These are phyloP conservation scores for Biscogniauxia marginata DNA, from an alignment of 2,329 filamentous ascomycete genomes.

Conservation along the genomic window DNA sequence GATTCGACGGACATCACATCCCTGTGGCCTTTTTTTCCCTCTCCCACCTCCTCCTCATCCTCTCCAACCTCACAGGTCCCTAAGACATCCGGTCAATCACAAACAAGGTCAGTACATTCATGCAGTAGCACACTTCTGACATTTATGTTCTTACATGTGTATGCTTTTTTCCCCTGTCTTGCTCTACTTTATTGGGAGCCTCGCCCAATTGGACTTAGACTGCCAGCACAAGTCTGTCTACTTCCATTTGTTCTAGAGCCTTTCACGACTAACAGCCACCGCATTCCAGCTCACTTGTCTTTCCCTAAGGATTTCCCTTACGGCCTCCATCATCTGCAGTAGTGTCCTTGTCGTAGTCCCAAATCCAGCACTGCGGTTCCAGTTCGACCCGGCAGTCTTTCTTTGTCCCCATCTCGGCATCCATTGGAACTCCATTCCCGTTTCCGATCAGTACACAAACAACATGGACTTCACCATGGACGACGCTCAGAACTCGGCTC, in stretches of 20 bases:
- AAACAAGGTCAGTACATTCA: too few relatives aligned
- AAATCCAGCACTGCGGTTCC: background rate
- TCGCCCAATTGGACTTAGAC: too few relatives aligned
- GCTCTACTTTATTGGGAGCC: too few relatives aligned
- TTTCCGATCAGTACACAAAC: background rate
- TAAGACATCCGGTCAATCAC: too few relatives aligned
- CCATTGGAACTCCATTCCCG: background rate
- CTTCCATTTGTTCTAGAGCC: background rate
- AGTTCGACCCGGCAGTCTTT: background rate
- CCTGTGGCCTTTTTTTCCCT: too few relatives aligned
- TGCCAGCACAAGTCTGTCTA: too few relatives aligned
- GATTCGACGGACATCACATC: too few relatives aligned
- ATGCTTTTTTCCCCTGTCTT: too few relatives aligned
- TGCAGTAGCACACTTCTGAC: too few relatives aligned
- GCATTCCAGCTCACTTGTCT: background rate
- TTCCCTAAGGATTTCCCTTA: background rate
- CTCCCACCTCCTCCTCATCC: too few relatives aligned
- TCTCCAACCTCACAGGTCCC: too few relatives aligned
- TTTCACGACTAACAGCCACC: background rate
- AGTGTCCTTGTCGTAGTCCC: background rate
- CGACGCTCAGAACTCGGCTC: constrained; percentile 67
- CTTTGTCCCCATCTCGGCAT: background rate
- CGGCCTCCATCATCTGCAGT: background rate
- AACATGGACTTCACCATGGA: constrained; percentile 55
- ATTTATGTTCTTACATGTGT: too few relatives aligned